Conservation (phyloP, 2,329 filamentous ascomycete genomes). For the Colletotrichum caudatum region DNA sequence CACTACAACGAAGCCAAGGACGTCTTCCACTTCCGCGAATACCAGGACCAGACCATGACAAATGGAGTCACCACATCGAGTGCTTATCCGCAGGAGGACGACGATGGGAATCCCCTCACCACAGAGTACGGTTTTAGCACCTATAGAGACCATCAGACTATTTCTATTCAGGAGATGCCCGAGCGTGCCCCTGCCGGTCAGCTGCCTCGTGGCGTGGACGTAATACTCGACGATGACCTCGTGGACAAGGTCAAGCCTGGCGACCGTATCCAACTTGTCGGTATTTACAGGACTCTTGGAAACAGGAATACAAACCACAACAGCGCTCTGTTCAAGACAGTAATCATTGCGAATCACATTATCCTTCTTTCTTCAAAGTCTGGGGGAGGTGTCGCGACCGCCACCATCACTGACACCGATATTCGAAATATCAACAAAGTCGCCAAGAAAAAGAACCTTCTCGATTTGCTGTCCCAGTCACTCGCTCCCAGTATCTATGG, state of each 20-base stretch:
- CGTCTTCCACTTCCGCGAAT: slow-evolving; percentile 89
- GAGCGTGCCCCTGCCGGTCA: slow-evolving; percentile 95
- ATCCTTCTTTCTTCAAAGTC: slow-evolving; percentile 96
- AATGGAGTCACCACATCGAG: slow-evolving; percentile 89
- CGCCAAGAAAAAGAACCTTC: slow-evolving; percentile 92
- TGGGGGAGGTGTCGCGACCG: slow-evolving; percentile 90
- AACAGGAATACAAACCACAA: slow-evolving; percentile 93
- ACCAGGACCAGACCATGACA: slow-evolving; percentile 97
- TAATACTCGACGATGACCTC: slow-evolving; percentile 95
- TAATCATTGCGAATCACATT: slow-evolving; percentile 94
- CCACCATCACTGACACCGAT: slow-evolving; percentile 93
- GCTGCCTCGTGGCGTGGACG: slow-evolving; percentile 93
- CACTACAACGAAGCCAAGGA: slow-evolving; percentile 92
- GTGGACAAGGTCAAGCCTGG: slow-evolving; percentile 96
- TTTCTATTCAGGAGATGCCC: slow-evolving; percentile 99
- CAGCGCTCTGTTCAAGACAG: slow-evolving; percentile 93
- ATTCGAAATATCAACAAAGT: slow-evolving; percentile 99
- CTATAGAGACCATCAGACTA: slow-evolving; percentile 96
- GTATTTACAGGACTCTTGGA: slow-evolving; percentile 92
- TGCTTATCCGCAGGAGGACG: slow-evolving; percentile 94
- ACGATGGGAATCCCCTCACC: slow-evolving; percentile 88
- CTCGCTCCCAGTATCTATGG: slow-evolving; percentile 97
- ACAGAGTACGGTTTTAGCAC: slow-evolving; percentile 97
- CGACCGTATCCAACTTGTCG: slow-evolving; percentile 96
- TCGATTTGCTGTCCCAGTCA: slow-evolving; percentile 92